Percentiles rank a stretch among this genome's conserved stretches.
These are phyloP conservation scores for Russula griseocarnosa DNA, from an alignment of 768 basidiomycete genomes.

Conservation along the genomic window DNA sequence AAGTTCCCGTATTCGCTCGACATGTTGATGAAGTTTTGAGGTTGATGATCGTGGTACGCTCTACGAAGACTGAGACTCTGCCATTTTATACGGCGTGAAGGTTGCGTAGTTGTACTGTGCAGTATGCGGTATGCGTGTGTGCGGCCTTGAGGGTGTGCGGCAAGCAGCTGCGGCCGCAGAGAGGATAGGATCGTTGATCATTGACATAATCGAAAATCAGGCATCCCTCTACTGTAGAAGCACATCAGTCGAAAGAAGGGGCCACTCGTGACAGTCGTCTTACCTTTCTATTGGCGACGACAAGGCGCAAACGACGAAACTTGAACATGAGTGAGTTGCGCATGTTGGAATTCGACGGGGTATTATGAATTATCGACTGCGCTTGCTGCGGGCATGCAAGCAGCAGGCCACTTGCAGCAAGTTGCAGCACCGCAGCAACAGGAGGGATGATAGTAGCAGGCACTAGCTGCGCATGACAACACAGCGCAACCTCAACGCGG, in stretches of 20 bases:
- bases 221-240: background rate
- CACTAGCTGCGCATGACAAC: background rate
- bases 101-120: constrained; percentile 8
- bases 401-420: background rate
- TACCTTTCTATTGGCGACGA: background rate
- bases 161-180: constrained; percentile 16
- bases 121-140: background rate
- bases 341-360: background rate
- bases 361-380: background rate
- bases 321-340: background rate
- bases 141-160: background rate
- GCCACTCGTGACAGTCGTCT: background rate
- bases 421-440: background rate
- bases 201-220: background rate
- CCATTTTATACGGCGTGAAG: constrained; percentile 5
- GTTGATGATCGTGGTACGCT: background rate
- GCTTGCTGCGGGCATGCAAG: background rate
- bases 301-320: background rate
- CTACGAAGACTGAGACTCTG: background rate
- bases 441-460: background rate
- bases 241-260: constrained; percentile 2
- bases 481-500: background rate
- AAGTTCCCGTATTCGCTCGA: background rate
- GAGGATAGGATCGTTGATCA: too few relatives aligned
- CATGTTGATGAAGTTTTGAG: background rate